These are phyloP conservation scores for Coemansia sp. DNA, from an alignment of 192 early-diverging fungal species.

Conservation along the genomic window DNA sequence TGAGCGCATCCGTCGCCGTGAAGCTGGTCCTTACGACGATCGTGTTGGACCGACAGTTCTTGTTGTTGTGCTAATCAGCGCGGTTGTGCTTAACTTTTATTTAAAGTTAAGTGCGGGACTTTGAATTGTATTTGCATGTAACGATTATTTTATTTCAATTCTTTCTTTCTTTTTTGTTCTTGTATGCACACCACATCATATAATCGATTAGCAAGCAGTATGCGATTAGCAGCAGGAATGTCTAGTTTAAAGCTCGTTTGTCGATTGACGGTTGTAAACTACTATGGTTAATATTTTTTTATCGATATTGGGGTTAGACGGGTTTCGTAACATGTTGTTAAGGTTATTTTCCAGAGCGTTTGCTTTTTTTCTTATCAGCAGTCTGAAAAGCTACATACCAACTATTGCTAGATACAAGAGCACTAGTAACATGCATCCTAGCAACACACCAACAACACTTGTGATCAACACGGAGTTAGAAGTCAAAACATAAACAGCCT, in stretches of 20 bases:
- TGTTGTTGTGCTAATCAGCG: slow-evolving; percentile 64
- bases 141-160: neutral
- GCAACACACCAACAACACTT: slow-evolving; percentile 2
- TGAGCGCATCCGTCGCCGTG: slow-evolving; percentile 63
- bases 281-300: neutral
- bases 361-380: neutral
- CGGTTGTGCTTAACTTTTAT: slow-evolving; percentile 73
- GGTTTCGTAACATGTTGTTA: neutral
- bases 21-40: slow-evolving; percentile 76
- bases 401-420: neutral
- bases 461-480: neutral
- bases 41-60: slow-evolving; percentile 32
- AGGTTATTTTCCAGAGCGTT: neutral
- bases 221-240: neutral
- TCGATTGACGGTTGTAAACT: slow-evolving; percentile 5
- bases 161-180: neutral
- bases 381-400: neutral
- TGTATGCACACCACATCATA: neutral
- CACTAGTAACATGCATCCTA: slow-evolving; percentile 4
- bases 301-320: neutral
- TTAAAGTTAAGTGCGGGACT: slow-evolving; percentile 55
- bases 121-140: neutral
- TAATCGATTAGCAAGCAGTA: neutral
- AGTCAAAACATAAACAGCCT: neutral
- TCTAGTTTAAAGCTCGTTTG: neutral